Evolutionary conservation across 306 rosid genomes (phyloP).

Genomic region (Pyrus betulifolia): DNA sequence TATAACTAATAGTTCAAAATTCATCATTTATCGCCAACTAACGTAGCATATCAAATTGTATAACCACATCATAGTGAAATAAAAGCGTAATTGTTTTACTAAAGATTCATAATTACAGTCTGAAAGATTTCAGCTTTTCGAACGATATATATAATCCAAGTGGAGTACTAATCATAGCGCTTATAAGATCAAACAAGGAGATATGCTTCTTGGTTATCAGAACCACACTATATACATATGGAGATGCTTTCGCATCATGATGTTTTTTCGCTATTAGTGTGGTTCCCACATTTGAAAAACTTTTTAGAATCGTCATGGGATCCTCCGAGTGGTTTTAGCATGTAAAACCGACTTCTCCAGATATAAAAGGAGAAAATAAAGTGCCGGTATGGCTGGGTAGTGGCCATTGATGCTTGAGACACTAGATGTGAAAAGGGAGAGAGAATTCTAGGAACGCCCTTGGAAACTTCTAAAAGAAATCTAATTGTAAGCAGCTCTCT

Average conservation of each 20-base stretch:
- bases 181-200: background rate
- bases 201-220: constrained; percentile 8
- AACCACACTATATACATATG: background rate
- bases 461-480: constrained; percentile 3
- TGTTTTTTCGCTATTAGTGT: background rate
- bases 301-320: constrained; percentile 39
- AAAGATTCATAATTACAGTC: too few species aligned
- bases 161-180: background rate
- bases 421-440: background rate
- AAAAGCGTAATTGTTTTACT: background rate
- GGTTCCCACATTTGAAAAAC: constrained; percentile 26
- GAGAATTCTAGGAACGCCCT: background rate
- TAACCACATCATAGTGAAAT: background rate
- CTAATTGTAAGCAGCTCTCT: background rate
- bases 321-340: constrained; percentile 47
- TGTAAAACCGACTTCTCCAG: constrained; percentile 24
- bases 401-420: constrained; percentile 25
- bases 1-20: background rate
- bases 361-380: background rate
- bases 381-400: constrained; percentile 4
- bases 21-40: background rate
- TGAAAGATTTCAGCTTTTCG: background rate
- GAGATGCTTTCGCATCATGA: constrained; percentile 4
- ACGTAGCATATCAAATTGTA: background rate
- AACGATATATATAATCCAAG: background rate